phyloP scores from a whole-genome alignment of 2,329 filamentous ascomycete species.

The Trichoderma atrobrunneum region DNA sequence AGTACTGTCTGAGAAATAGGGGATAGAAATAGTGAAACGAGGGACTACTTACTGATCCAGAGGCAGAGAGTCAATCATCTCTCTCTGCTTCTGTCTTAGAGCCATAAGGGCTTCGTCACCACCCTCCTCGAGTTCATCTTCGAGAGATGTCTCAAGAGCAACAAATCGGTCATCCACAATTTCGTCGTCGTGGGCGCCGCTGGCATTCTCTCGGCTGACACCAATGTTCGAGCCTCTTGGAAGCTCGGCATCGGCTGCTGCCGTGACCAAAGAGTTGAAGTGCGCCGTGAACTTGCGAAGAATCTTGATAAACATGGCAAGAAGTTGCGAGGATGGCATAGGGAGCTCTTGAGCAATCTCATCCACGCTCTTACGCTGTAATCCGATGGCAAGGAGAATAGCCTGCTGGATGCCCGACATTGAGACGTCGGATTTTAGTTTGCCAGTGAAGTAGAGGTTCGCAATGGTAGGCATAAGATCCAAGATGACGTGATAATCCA shows the following conservation, averaged over 20 bases:
- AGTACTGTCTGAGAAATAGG: neutral
- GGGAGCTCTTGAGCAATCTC: slow-evolving; percentile 74
- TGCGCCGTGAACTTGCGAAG: slow-evolving; percentile 80
- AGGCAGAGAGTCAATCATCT: slow-evolving; percentile 85
- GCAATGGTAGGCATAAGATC: slow-evolving; percentile 86
- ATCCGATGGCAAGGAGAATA: slow-evolving; percentile 83
- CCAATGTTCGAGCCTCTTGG: slow-evolving; percentile 57
- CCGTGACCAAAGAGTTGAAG: slow-evolving; percentile 72
- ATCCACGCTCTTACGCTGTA: slow-evolving; percentile 87
- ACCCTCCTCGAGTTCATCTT: slow-evolving; percentile 81
- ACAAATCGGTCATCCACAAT: slow-evolving; percentile 63
- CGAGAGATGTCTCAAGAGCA: slow-evolving; percentile 67
- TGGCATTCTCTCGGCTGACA: slow-evolving; percentile 57
- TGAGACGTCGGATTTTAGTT: slow-evolving; percentile 63
- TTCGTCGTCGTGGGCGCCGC: slow-evolving; percentile 67
- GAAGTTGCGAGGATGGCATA: slow-evolving; percentile 71
- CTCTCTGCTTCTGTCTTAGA: slow-evolving; percentile 75
- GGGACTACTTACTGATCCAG: slow-evolving; percentile 59
- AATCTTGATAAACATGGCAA: slow-evolving; percentile 98
- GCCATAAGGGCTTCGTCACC: slow-evolving; percentile 71
- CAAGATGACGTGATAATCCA: slow-evolving; percentile 96
- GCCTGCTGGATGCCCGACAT: slow-evolving; percentile 81
- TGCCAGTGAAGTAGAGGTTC: slow-evolving; percentile 78
- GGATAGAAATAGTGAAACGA: neutral
- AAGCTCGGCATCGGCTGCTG: slow-evolving; percentile 66